phyloP scores from a whole-genome alignment of 1,139 yeast genomes.

The Blastobotrys raffinosifermentans region DNA sequence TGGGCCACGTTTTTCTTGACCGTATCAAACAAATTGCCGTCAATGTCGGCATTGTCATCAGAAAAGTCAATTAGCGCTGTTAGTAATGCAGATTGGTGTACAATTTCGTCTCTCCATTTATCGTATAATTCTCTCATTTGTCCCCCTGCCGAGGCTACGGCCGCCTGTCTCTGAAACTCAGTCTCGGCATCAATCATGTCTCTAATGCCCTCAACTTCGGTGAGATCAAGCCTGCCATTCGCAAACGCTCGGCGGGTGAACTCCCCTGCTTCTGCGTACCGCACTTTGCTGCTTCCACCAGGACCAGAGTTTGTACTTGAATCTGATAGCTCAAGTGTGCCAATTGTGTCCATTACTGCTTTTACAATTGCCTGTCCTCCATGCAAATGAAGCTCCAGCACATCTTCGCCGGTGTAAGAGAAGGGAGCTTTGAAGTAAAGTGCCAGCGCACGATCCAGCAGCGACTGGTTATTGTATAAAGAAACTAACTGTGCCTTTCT shows the following conservation, averaged over 20 bases:
- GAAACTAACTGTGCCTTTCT: slow-evolving; percentile 51
- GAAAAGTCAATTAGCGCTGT: slow-evolving; percentile 86
- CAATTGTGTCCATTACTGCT: slow-evolving; percentile 63
- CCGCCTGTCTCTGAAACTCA: slow-evolving; percentile 74
- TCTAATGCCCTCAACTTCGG: slow-evolving; percentile 85
- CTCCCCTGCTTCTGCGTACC: slow-evolving; percentile 93
- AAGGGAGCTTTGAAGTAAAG: slow-evolving; percentile 65
- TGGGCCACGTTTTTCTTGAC: slow-evolving; percentile 43
- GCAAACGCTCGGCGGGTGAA: slow-evolving; percentile 78
- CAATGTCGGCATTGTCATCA: slow-evolving; percentile 89
- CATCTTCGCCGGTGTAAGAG: slow-evolving; percentile 93
- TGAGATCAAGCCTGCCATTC: slow-evolving; percentile 62
- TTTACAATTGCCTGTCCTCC: slow-evolving; percentile 87
- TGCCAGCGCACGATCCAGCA: slow-evolving; percentile 74
- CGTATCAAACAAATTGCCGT: slow-evolving; percentile 47
- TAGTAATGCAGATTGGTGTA: slow-evolving; percentile 63
- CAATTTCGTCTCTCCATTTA: slow-evolving; percentile 61
- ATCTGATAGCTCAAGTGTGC: slow-evolving; percentile 17
- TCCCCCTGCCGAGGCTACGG: slow-evolving; percentile 70
- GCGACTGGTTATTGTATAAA: slow-evolving; percentile 23
- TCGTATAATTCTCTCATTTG: slow-evolving; percentile 48
- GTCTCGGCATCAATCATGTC: slow-evolving; percentile 94
- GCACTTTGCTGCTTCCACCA: slow-evolving; percentile 36
- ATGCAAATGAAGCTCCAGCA: slow-evolving; percentile 80
- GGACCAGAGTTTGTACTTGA: slow-evolving; percentile 6